Conservation (phyloP, 2,329 filamentous ascomycete genomes). For the Penicillium sp. region DNA sequence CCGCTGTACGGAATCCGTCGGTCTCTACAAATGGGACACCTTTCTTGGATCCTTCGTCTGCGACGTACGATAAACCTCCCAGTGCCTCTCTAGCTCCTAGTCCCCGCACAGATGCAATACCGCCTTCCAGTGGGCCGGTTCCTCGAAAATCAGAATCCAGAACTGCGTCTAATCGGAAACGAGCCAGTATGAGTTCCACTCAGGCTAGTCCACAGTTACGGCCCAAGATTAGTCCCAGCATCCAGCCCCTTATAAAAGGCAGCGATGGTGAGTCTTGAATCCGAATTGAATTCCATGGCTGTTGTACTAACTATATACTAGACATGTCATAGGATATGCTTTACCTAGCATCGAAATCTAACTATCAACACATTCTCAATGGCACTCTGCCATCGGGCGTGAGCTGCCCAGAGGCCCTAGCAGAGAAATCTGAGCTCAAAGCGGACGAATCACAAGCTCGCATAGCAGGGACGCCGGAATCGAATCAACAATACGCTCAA, state of each 20-base stretch:
- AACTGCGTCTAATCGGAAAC: slow-evolving; percentile 49
- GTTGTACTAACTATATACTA: slow-evolving; percentile 14
- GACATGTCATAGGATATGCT: slow-evolving; percentile 54
- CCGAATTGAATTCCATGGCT: slow-evolving; percentile 3
- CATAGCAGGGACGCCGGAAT: slow-evolving; percentile 89
- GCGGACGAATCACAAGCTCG: slow-evolving; percentile 93
- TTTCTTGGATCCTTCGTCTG: slow-evolving; percentile 29
- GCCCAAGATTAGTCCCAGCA: slow-evolving; percentile 85
- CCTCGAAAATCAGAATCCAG: slow-evolving; percentile 41
- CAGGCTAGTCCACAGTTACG: slow-evolving; percentile 78
- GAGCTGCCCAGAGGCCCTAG: slow-evolving; percentile 80
- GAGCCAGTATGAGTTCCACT: slow-evolving; percentile 60
- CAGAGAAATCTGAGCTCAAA: slow-evolving; percentile 92
- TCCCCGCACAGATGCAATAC: slow-evolving; percentile 46
- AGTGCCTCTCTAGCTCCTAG: slow-evolving; percentile 42
- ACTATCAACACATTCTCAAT: slow-evolving; percentile 94
- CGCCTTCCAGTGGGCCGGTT: slow-evolving; percentile 42
- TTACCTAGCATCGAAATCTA: slow-evolving; percentile 84
- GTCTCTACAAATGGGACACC: slow-evolving; percentile 59
- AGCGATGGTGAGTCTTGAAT: slow-evolving; percentile 47
- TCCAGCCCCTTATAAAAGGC: slow-evolving; percentile 77
- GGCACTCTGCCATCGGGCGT: slow-evolving; percentile 84
- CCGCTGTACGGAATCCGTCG: slow-evolving; percentile 41
- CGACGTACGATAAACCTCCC: slow-evolving; percentile 21
- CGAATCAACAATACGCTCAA: slow-evolving; percentile 89